Conservation (phyloP, 140 eudicot species). For the Oenanthe javanica region DNA sequence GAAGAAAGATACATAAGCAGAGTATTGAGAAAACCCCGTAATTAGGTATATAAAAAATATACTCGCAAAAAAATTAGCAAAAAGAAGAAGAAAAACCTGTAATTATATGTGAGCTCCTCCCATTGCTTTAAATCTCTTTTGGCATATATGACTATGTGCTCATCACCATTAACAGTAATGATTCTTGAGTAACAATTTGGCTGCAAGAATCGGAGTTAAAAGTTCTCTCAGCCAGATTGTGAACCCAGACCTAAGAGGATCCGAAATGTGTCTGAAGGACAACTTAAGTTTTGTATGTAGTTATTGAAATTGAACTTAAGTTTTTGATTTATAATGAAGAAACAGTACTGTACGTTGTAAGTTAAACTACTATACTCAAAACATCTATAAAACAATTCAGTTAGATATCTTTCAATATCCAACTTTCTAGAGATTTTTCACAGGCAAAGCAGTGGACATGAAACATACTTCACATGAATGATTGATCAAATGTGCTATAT, state of each 20-base stretch:
- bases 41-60: too few relatives aligned
- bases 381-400: neutral
- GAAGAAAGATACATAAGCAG: neutral
- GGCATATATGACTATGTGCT: slow-evolving; percentile 89
- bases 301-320: neutral
- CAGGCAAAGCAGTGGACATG: slow-evolving; percentile 12
- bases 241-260: neutral
- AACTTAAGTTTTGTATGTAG: neutral
- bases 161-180: slow-evolving; percentile 74
- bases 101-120: slow-evolving; percentile 92
- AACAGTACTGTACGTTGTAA: neutral
- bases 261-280: neutral
- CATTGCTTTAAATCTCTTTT: slow-evolving; percentile 83
- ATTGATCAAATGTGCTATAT: slow-evolving; percentile 94
- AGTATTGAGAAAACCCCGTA: neutral
- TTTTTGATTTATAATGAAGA: neutral
- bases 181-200: slow-evolving; percentile 95
- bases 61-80: too few relatives aligned
- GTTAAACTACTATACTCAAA: neutral
- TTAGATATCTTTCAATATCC: neutral
- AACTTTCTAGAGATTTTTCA: neutral
- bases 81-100: slow-evolving; percentile 43
- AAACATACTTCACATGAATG: slow-evolving; percentile 93
- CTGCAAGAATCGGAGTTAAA: slow-evolving; percentile 34
- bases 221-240: neutral